These are phyloP conservation scores for Thalia dealbata DNA, from an alignment of 176 grass and related monocot species.

Conservation along the genomic window DNA sequence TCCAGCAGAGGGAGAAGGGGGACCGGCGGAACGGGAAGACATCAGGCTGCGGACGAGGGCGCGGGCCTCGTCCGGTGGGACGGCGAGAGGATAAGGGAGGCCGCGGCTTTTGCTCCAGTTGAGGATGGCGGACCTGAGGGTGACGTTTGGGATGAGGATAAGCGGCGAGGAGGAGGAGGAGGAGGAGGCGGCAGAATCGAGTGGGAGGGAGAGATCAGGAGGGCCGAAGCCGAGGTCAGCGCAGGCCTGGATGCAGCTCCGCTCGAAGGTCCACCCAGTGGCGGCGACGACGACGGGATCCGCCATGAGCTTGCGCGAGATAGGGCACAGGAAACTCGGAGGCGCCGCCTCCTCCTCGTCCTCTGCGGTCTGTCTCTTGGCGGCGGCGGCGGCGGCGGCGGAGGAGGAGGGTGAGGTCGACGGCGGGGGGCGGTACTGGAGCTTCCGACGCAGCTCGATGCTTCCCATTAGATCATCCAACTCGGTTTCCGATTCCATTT, in stretches of 20 bases:
- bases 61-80: conserved; percentile 16
- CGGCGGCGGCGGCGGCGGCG: background rate
- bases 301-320: conserved; percentile 39
- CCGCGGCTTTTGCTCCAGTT: conserved; percentile 34
- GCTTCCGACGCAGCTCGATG: background rate
- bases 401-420: background rate
- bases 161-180: conserved; percentile 9
- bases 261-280: conserved; percentile 40
- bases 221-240: conserved; percentile 24
- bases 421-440: background rate
- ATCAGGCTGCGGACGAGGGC: conserved; percentile 21
- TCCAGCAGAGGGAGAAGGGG: background rate
- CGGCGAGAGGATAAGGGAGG: conserved; percentile 18
- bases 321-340: conserved; percentile 32
- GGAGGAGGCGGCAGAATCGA: background rate
- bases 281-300: conserved; percentile 42
- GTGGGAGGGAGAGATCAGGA: conserved; percentile 15
- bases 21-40: background rate
- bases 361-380: too few relatives aligned
- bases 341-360: background rate
- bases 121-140: conserved; percentile 30
- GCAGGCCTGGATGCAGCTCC: conserved; percentile 39
- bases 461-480: background rate
- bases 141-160: conserved; percentile 32
- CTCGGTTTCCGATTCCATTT: too few relatives aligned